phyloP scores from a whole-genome alignment of 2,329 filamentous ascomycete species.

The Sporothrix schenckii region DNA sequence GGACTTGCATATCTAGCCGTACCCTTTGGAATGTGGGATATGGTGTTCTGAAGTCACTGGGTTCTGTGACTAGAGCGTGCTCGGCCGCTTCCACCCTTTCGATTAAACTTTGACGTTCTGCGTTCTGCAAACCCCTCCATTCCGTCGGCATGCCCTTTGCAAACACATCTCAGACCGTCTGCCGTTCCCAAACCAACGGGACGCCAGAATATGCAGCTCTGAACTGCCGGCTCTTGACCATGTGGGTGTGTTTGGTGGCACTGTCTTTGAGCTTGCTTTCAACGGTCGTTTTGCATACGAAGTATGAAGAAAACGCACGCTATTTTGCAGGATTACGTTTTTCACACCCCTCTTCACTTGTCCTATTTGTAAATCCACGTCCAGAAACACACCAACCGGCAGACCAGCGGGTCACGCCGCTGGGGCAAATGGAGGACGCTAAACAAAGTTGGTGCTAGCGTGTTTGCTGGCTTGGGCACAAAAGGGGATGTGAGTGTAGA shows the following conservation, averaged over 20 bases:
- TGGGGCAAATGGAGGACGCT: conserved; percentile 23
- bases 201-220: background rate
- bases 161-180: background rate
- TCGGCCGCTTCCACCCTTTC: background rate
- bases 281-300: background rate
- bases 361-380: background rate
- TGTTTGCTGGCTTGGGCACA: background rate
- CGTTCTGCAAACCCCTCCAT: conserved; percentile 4
- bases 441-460: conserved; percentile 27
- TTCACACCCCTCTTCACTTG: background rate
- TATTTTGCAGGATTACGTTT: background rate
- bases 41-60: background rate
- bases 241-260: conserved; percentile 1
- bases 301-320: conserved; percentile 1
- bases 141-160: conserved; percentile 5
- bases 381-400: conserved; percentile 16
- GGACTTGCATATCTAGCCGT: background rate
- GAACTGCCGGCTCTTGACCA: background rate
- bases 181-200: conserved; percentile 20
- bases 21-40: background rate
- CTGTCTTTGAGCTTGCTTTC: background rate
- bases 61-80: background rate
- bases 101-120: background rate
- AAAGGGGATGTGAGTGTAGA: conserved; percentile 18
- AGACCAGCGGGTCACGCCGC: conserved; percentile 26